These are phyloP conservation scores for Curvularia eragrostidis DNA, from an alignment of 2,329 filamentous ascomycete species.

Conservation along the genomic window DNA sequence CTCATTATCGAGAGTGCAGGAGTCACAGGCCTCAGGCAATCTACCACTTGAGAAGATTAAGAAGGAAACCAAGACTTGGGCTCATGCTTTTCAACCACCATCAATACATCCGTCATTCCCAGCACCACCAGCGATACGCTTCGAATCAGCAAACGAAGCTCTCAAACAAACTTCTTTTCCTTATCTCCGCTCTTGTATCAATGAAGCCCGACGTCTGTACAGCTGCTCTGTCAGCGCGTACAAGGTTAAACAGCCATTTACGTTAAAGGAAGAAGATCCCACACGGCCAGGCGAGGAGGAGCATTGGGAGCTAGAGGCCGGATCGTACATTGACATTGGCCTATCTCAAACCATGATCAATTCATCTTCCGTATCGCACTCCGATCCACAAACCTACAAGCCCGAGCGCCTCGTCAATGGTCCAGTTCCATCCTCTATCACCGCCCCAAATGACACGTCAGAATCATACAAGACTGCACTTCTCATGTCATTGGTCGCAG, in stretches of 20 bases:
- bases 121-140: conserved; percentile 43
- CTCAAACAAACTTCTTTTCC: conserved; percentile 27
- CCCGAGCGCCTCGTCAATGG: conserved; percentile 36
- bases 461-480: conserved; percentile 35
- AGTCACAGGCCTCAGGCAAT: conserved; percentile 8
- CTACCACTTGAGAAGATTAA: conserved; percentile 35
- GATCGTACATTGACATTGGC: conserved; percentile 41
- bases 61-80: conserved; percentile 40
- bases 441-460: conserved; percentile 19
- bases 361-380: conserved; percentile 34
- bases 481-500: conserved; percentile 39
- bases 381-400: conserved; percentile 33
- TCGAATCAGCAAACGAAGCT: conserved; percentile 21
- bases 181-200: conserved; percentile 40
- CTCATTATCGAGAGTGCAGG: conserved; percentile 20
- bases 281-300: conserved; percentile 28
- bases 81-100: conserved; percentile 43
- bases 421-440: conserved; percentile 24
- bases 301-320: conserved; percentile 34
- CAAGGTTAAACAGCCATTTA: conserved; percentile 29
- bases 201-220: conserved; percentile 43
- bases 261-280: conserved; percentile 30
- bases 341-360: conserved; percentile 42
- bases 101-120: conserved; percentile 48
- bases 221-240: conserved; percentile 31